Evolutionary conservation across 139 green algal species (phyloP).

Genomic region (Picochlorum sp.): DNA sequence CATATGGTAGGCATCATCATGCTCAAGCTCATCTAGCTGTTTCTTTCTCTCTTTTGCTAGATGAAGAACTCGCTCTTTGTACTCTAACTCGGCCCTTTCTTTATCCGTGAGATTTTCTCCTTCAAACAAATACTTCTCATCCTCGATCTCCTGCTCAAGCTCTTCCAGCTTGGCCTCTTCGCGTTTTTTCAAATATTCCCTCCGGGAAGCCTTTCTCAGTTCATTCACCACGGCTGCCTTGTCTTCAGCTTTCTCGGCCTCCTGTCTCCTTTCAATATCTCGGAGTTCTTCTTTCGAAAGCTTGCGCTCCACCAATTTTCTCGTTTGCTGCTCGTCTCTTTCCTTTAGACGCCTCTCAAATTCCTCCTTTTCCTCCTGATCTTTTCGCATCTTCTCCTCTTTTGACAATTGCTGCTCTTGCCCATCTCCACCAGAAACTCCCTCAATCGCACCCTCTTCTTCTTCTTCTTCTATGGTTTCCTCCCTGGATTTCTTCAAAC

Average conservation of each 20-base stretch:
- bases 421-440: constrained; percentile 25
- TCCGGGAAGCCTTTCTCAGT: constrained; percentile 67
- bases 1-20: constrained; percentile 79
- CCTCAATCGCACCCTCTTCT: constrained; percentile 36
- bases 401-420: constrained; percentile 12
- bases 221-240: not conserved
- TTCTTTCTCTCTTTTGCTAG: constrained; percentile 68
- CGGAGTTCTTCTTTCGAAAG: constrained; percentile 45
- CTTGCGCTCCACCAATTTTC: constrained; percentile 53
- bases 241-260: constrained; percentile 24
- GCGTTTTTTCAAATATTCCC: constrained; percentile 94
- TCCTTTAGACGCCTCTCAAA: constrained; percentile 79
- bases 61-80: constrained; percentile 67
- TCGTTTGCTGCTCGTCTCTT: constrained; percentile 58
- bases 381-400: constrained; percentile 36
- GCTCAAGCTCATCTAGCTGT: constrained; percentile 60
- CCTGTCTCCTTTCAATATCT: constrained; percentile 34
- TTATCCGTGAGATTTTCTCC: constrained; percentile 62
- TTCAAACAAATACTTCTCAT: constrained; percentile 63
- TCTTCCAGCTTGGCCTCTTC: constrained; percentile 80
- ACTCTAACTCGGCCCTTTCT: constrained; percentile 75
- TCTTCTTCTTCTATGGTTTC: constrained; percentile 53
- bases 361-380: constrained; percentile 69
- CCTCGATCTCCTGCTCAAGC: constrained; percentile 67
- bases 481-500: constrained; percentile 26